These are phyloP conservation scores for Pichia membranifaciens DNA, from an alignment of 805 yeast genomes.

Conservation along the genomic window DNA sequence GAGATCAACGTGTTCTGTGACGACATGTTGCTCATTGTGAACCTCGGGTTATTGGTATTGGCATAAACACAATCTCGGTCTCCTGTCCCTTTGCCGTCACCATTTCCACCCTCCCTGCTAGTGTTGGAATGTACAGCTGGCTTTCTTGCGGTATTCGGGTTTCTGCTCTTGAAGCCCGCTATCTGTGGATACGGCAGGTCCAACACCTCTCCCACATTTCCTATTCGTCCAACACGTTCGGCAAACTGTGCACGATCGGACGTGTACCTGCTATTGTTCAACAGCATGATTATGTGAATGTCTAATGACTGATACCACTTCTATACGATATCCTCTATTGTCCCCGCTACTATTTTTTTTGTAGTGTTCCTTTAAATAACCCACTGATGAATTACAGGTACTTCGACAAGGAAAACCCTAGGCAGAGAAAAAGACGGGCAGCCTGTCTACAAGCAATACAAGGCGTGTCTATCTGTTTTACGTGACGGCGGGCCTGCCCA, in stretches of 20 bases:
- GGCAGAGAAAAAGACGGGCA: no score
- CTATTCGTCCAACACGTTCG: neutral
- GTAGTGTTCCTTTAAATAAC: no score
- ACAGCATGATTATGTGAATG: no score
- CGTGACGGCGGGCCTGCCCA: neutral
- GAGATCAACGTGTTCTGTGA: slow-evolving; percentile 4
- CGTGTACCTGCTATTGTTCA: neutral
- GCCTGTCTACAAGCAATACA: no score
- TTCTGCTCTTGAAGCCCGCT: neutral
- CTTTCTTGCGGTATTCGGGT: no score
- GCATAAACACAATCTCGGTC: neutral
- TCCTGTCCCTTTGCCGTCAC: neutral
- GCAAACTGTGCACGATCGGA: neutral
- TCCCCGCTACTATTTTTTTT: no score
- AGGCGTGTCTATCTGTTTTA: no score
- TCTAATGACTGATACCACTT: no score
- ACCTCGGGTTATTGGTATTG: neutral
- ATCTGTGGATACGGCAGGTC: no score
- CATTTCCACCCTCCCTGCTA: neutral
- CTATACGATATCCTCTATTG: no score
- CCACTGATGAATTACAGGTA: no score
- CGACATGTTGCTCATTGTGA: slow-evolving; percentile 3
- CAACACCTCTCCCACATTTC: no score
- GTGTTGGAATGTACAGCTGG: neutral
- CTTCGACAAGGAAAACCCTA: neutral